These are phyloP conservation scores for Scutellaria barbata DNA, from an alignment of 257 asterid genomes.

Conservation along the genomic window DNA sequence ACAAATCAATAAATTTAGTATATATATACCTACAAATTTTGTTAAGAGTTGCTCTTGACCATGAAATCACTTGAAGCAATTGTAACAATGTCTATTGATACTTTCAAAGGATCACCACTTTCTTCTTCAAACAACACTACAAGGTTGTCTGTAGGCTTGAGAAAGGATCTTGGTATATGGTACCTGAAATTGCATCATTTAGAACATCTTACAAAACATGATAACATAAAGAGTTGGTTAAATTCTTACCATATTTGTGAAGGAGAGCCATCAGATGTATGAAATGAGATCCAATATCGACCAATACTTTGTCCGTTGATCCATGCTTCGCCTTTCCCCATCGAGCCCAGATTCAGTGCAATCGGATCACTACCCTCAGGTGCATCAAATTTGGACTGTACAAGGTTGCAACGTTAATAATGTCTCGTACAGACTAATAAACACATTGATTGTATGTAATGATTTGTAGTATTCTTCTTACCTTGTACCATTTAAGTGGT, in stretches of 20 bases:
- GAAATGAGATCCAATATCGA: slow-evolving; percentile 84
- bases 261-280: slow-evolving; percentile 56
- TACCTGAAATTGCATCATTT: slow-evolving; percentile 51
- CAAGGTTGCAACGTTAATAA: too few species aligned
- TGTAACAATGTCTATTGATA: slow-evolving; percentile 66
- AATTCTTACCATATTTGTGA: slow-evolving; percentile 72
- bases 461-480: slow-evolving; percentile 25
- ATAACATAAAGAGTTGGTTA: not conserved
- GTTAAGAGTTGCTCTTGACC: too few species aligned
- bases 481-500: slow-evolving; percentile 92
- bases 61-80: slow-evolving; percentile 5
- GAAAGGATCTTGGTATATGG: slow-evolving; percentile 84
- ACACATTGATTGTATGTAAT: too few species aligned
- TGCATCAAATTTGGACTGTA: slow-evolving; percentile 68
- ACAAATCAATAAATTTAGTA: too few species aligned
- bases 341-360: slow-evolving; percentile 73
- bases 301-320: slow-evolving; percentile 83
- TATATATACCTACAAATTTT: too few species aligned
- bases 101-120: slow-evolving; percentile 62
- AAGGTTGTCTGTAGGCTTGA: slow-evolving; percentile 58
- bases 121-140: slow-evolving; percentile 85
- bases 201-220: not conserved
- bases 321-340: slow-evolving; percentile 95
- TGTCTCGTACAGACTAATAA: too few species aligned
- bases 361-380: slow-evolving; percentile 72